Conservation (phyloP, 805 yeast species). For the Candida nemodendra region DNA sequence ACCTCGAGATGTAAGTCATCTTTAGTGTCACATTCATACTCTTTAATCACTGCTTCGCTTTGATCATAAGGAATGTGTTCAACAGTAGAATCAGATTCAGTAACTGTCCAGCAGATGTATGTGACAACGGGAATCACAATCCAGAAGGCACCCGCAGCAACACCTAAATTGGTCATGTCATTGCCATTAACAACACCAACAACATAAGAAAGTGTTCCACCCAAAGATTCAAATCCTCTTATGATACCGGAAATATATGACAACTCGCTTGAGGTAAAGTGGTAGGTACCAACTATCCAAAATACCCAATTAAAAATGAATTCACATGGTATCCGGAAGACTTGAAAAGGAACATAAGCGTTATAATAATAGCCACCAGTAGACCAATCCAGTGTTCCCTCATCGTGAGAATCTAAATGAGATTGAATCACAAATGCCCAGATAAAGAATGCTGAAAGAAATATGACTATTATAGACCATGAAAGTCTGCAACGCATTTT, state of each 20-base stretch:
- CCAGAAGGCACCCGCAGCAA: conserved; percentile 22
- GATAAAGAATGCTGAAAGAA: conserved; percentile 14
- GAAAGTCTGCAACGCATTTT: conserved; percentile 15
- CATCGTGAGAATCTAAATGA: background rate
- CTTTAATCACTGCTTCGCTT: background rate
- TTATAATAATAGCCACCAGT: conserved; percentile 13
- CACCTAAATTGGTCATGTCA: conserved; percentile 24
- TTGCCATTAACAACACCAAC: conserved; percentile 20
- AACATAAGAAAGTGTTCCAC: conserved; percentile 15
- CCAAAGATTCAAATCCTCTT: conserved; percentile 22
- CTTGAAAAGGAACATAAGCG: conserved; percentile 19
- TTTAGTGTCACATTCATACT: background rate
- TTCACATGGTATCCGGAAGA: conserved; percentile 20
- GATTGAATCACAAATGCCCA: conserved; percentile 11
- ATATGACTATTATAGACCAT: conserved; percentile 7
- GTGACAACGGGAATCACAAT: background rate
- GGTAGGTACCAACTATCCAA: conserved; percentile 23
- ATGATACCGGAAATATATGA: conserved; percentile 19
- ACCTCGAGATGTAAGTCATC: background rate
- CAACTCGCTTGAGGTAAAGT: conserved; percentile 16
- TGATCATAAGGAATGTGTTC: background rate
- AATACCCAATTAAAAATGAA: conserved; percentile 20
- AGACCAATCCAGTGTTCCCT: conserved; percentile 16
- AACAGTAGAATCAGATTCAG: background rate
- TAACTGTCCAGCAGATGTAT: background rate